Percentiles rank a stretch among this genome's conserved stretches.
Conservation (phyloP, 2,329 filamentous ascomycete species). For the Juglanconis oblonga region DNA sequence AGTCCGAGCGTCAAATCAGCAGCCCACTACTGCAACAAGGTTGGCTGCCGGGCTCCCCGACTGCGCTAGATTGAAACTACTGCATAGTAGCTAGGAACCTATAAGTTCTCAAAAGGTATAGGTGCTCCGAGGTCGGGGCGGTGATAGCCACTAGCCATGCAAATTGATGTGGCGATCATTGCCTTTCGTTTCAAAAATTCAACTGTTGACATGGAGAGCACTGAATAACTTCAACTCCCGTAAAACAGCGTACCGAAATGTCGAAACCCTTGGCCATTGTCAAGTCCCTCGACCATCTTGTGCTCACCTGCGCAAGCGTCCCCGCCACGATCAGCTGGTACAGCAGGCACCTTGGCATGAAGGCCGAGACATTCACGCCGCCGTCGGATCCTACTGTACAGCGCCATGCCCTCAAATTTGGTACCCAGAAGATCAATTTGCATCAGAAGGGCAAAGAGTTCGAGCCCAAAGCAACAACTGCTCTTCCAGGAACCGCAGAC, state of each 20-base stretch:
- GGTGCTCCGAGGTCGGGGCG: no score
- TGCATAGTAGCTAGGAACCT: no score
- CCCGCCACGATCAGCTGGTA: constrained; percentile 52
- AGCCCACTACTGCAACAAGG: no score
- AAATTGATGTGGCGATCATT: no score
- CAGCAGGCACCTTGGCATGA: constrained; percentile 54
- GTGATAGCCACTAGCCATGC: no score
- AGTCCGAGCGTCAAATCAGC: no score
- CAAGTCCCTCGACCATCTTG: constrained; percentile 56
- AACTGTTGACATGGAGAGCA: background rate
- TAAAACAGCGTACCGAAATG: background rate
- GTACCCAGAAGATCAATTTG: constrained; percentile 59
- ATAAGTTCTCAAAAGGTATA: no score
- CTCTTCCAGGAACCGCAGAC: constrained; percentile 56
- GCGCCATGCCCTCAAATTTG: constrained; percentile 55
- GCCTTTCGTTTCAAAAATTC: no score
- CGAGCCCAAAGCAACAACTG: constrained; percentile 53
- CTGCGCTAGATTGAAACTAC: no score
- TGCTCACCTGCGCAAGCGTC: constrained; percentile 55
- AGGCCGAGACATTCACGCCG: constrained; percentile 47
- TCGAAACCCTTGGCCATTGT: constrained; percentile 28
- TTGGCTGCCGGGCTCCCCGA: no score
- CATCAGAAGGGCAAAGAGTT: constrained; percentile 57
- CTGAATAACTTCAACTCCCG: background rate
- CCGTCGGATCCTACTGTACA: constrained; percentile 31